phyloP scores from a whole-genome alignment of 306 rosid genomes.

The Casuarina glauca region DNA sequence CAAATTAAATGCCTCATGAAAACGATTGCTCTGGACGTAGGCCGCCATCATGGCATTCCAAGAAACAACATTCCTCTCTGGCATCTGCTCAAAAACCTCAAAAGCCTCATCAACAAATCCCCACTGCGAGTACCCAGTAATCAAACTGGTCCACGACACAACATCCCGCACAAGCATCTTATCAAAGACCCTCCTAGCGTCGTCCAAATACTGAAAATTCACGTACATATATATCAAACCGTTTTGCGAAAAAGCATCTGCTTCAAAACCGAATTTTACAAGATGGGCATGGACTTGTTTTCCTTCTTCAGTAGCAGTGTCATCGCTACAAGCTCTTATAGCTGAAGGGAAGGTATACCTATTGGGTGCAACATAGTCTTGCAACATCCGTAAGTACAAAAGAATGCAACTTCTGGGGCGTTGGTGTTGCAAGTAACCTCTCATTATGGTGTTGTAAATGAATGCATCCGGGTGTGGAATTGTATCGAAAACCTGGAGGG shows the following conservation, averaged over 20 bases:
- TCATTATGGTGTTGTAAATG: conserved; percentile 55
- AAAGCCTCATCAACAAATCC: conserved; percentile 55
- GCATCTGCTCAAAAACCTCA: conserved; percentile 49
- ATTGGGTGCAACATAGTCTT: conserved; percentile 45
- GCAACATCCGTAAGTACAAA: conserved; percentile 51
- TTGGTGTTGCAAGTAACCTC: conserved; percentile 34
- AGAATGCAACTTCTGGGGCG: conserved; percentile 31
- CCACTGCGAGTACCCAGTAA: conserved; percentile 48
- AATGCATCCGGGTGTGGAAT: conserved; percentile 57
- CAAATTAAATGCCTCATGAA: conserved; percentile 54
- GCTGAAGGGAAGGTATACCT: conserved; percentile 52
- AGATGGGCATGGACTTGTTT: conserved; percentile 64
- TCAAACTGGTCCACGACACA: conserved; percentile 62
- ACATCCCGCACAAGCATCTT: conserved; percentile 39
- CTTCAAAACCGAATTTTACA: conserved; percentile 47
- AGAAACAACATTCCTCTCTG: conserved; percentile 44
- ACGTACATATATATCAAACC: conserved; percentile 49
- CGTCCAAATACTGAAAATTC: conserved; percentile 39
- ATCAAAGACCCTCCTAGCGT: conserved; percentile 52
- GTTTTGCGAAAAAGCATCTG: conserved; percentile 41
- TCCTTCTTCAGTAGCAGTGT: conserved; percentile 31
- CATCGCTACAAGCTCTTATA: conserved; percentile 41
- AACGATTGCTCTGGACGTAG: conserved; percentile 51
- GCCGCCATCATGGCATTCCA: conserved; percentile 72
- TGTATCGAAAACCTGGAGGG: conserved; percentile 45